Evolutionary conservation across 2,329 filamentous ascomycete species (phyloP).

Genomic region (Knufia fluminis): DNA sequence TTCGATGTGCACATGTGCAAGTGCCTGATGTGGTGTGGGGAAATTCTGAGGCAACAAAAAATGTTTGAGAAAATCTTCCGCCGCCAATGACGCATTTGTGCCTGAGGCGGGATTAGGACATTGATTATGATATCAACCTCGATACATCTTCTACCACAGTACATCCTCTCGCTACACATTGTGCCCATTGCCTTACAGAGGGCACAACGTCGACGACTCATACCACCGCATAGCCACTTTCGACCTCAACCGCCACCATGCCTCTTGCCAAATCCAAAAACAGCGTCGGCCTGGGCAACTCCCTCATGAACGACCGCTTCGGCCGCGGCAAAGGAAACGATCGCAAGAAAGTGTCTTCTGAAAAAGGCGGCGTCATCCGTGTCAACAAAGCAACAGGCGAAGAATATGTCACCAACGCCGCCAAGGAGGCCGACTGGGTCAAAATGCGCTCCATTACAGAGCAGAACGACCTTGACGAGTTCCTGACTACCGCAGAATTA

Average conservation of each 20-base stretch:
- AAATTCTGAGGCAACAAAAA: not conserved
- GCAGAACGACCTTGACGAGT: conserved; percentile 93
- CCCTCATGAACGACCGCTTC: conserved; percentile 97
- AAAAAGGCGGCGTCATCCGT: conserved; percentile 56
- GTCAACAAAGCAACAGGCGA: conserved; percentile 63
- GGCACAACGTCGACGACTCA: not conserved
- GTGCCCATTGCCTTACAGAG: not conserved
- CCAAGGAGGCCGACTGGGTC: conserved; percentile 88
- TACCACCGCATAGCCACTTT: not conserved
- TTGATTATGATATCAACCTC: no score
- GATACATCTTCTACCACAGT: not conserved
- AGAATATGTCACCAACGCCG: conserved; percentile 82
- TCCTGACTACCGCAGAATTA: conserved; percentile 86
- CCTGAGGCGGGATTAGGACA: not conserved
- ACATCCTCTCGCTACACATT: not conserved
- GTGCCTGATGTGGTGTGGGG: not conserved
- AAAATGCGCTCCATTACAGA: conserved; percentile 99
- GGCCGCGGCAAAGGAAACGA: conserved; percentile 81
- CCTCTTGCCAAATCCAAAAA: conserved; percentile 89
- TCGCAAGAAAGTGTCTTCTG: conserved; percentile 61
- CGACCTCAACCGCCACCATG: conserved; percentile 40
- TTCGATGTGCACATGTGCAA: not conserved
- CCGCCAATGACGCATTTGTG: not conserved
- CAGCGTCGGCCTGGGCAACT: conserved; percentile 86
- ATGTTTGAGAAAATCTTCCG: not conserved